These are phyloP conservation scores for Cyclospora cayetanensis DNA, from an alignment of 169 alveolate genomes.

Conservation along the genomic window DNA sequence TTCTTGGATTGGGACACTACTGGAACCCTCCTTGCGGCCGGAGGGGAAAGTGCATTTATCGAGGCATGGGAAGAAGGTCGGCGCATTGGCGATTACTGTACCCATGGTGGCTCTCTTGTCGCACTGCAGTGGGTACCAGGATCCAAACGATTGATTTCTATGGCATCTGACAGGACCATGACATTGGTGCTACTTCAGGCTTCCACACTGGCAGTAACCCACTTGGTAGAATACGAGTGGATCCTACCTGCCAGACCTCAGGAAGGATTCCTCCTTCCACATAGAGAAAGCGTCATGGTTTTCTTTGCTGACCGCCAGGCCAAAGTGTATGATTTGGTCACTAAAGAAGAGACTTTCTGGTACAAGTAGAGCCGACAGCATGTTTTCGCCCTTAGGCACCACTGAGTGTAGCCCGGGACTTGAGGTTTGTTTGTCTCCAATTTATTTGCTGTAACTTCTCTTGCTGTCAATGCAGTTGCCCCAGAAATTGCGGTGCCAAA, in stretches of 20 bases:
- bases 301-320: constrained; percentile 57
- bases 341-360: constrained; percentile 52
- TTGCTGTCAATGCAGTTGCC: too few relatives aligned
- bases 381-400: not conserved
- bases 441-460: too few relatives aligned
- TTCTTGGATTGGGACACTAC: constrained; percentile 59
- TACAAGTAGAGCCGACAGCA: not conserved
- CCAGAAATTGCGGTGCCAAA: too few relatives aligned
- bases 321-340: constrained; percentile 11
- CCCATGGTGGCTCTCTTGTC: constrained; percentile 47
- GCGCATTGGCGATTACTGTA: constrained; percentile 37
- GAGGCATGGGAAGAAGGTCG: constrained; percentile 65
- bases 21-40: constrained; percentile 46
- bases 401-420: too few relatives aligned
- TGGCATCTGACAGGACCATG: constrained; percentile 57
- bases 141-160: constrained; percentile 3
- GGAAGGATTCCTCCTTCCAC: constrained; percentile 47
- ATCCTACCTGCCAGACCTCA: constrained; percentile 50
- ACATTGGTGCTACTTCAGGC: not conserved
- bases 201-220: constrained; percentile 9
- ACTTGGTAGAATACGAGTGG: constrained; percentile 57
- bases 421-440: too few relatives aligned
- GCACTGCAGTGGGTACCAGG: constrained; percentile 61
- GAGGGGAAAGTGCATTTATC: constrained; percentile 34
- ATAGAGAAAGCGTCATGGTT: not conserved